These are phyloP conservation scores for Marchantia paleacea DNA, from an alignment of 225 moss, liverwort and hornwort genomes.

Conservation along the genomic window DNA sequence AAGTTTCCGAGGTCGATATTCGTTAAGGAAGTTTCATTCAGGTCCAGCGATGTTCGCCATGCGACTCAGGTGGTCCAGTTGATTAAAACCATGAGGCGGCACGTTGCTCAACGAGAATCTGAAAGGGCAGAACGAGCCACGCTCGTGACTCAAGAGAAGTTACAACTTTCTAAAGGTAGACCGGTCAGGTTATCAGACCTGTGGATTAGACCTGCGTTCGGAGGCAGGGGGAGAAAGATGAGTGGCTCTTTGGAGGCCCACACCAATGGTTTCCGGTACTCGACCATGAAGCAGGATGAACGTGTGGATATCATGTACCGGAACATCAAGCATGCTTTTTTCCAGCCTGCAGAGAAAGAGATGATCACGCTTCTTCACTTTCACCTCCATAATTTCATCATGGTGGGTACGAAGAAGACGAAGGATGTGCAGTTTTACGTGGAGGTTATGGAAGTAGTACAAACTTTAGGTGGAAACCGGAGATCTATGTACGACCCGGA, in stretches of 20 bases:
- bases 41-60: conserved; percentile 95
- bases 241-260: conserved; percentile 94
- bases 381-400: conserved; percentile 91
- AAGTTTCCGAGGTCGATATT: conserved; percentile 80
- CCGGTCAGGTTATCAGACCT: conserved; percentile 90
- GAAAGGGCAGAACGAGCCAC: conserved; percentile 95
- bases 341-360: conserved; percentile 99
- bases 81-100: conserved; percentile 91
- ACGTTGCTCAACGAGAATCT: conserved; percentile 93
- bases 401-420: conserved; percentile 99
- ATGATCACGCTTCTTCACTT: conserved; percentile 98
- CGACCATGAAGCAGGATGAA: conserved; percentile 98
- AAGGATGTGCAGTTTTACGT: conserved; percentile 98
- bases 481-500: conserved; percentile 98
- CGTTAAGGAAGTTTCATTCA: conserved; percentile 92
- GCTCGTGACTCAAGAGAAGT: conserved; percentile 86
- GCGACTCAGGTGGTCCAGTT: conserved; percentile 99
- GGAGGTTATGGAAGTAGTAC: conserved; percentile 98
- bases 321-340: conserved; percentile 97
- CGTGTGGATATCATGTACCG: conserved; percentile 93
- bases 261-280: conserved; percentile 89
- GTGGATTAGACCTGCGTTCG: conserved; percentile 91
- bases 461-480: conserved; percentile 87
- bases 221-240: conserved; percentile 96
- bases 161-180: conserved; percentile 74